Evolutionary conservation across 1,284 basidiomycete species (phyloP).

Genomic region (Limonomyces culmigenus): DNA sequence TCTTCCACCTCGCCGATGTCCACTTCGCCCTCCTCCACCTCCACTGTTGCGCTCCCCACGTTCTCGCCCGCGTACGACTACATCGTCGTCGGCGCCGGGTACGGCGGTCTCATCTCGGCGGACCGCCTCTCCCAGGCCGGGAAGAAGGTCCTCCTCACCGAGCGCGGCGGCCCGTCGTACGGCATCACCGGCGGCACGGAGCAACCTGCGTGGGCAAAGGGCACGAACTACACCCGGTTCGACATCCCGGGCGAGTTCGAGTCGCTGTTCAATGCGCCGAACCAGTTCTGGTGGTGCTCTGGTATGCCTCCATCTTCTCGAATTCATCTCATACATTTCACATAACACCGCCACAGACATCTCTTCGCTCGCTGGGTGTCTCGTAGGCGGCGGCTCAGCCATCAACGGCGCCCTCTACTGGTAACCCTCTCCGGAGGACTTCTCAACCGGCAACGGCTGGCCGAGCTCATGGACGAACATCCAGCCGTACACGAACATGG

Average conservation of each 20-base stretch:
- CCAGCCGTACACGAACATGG: conserved; percentile 26
- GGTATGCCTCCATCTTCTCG: too few relatives aligned
- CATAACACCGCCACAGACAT: conserved; percentile 33
- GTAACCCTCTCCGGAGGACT: conserved; percentile 33
- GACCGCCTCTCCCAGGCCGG: conserved; percentile 42
- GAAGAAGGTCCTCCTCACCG: conserved; percentile 42
- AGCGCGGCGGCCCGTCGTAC: conserved; percentile 46
- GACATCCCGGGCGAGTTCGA: conserved; percentile 49
- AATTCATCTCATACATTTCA: too few relatives aligned
- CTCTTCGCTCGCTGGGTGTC: conserved; percentile 44
- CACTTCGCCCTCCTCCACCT: too few relatives aligned
- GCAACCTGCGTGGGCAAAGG: conserved; percentile 30
- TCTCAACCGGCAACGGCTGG: conserved; percentile 33
- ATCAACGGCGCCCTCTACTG: conserved; percentile 52
- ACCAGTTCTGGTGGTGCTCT: conserved; percentile 49
- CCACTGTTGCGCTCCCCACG: too few relatives aligned
- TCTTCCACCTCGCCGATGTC: too few relatives aligned
- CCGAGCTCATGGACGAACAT: conserved; percentile 37
- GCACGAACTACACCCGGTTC: conserved; percentile 35
- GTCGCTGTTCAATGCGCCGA: conserved; percentile 40
- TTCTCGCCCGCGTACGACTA: conserved; percentile 43
- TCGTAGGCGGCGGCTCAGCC: conserved; percentile 43
- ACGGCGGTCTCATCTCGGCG: conserved; percentile 29
- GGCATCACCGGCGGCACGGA: conserved; percentile 44
- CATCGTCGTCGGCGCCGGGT: conserved; percentile 41